phyloP scores from a whole-genome alignment of 768 basidiomycete species.

The Hydnum rufescens region DNA sequence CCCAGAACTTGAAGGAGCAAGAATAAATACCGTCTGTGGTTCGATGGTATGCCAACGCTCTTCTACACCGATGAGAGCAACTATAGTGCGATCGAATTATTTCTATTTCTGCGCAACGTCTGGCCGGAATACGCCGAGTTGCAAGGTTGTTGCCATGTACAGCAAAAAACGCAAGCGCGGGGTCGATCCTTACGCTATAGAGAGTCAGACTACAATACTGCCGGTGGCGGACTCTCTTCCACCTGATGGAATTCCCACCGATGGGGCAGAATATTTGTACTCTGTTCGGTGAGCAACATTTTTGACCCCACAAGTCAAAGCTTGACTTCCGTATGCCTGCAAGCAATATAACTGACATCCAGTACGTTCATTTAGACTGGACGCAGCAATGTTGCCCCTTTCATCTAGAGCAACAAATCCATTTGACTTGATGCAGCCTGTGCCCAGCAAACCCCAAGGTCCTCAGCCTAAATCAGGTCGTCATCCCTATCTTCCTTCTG shows the following conservation, averaged over 20 bases:
- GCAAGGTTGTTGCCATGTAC: no score
- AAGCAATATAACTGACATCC: no score
- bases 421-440: background rate
- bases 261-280: constrained; percentile 9
- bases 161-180: no score
- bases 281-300: constrained; percentile 4
- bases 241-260: constrained; percentile 7
- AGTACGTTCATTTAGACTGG: background rate
- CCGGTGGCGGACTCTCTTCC: constrained; percentile 9
- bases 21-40: no score
- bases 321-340: background rate
- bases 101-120: no score
- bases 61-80: no score
- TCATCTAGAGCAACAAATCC: constrained; percentile 6
- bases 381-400: constrained; percentile 6
- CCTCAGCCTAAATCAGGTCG: background rate
- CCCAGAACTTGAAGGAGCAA: no score
- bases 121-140: no score
- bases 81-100: no score
- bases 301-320: background rate
- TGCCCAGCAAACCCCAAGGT: background rate
- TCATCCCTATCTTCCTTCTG: constrained; percentile 7
- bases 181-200: no score
- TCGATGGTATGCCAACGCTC: no score
- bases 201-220: no score